Conservation (phyloP, 2,329 filamentous ascomycete species). For the Monilinia fructigena region DNA sequence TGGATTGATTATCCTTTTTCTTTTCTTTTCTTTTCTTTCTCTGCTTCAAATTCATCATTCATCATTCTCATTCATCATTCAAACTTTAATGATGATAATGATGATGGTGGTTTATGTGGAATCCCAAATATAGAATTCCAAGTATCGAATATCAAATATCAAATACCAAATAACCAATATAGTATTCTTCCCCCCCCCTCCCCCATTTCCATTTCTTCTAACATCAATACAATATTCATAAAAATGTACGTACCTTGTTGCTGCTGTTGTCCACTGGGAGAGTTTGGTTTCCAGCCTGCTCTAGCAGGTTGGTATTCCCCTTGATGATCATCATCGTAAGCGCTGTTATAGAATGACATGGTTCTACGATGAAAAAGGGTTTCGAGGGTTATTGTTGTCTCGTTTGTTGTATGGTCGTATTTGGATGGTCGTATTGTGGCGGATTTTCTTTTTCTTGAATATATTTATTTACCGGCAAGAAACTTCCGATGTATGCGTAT, state of each 20-base stretch:
- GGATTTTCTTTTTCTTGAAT: background rate
- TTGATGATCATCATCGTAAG: constrained; percentile 10
- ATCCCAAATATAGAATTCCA: too few species aligned
- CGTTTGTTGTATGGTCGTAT: too few species aligned
- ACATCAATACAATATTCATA: background rate
- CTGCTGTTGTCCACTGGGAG: background rate
- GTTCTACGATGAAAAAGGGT: background rate
- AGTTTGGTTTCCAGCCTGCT: constrained; percentile 18
- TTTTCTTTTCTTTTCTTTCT: too few species aligned
- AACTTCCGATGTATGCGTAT: too few species aligned
- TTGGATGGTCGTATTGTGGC: background rate
- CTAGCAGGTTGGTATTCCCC: constrained; percentile 21
- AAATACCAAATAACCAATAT: background rate
- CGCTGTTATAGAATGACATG: constrained; percentile 12
- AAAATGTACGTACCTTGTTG: constrained; percentile 17
- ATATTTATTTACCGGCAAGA: too few species aligned
- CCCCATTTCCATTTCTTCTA: background rate
- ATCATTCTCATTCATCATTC: too few species aligned
- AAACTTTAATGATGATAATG: too few species aligned
- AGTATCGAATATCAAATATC: too few species aligned
- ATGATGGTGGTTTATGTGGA: too few species aligned
- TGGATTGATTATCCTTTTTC: too few species aligned
- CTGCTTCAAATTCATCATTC: too few species aligned
- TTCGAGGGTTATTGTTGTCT: background rate
- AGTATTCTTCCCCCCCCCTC: background rate